A percentile compares a stretch with the other conserved stretches of the same genome.
phyloP scores from a whole-genome alignment of 2,329 filamentous ascomycete genomes.

The Aspergillus sp. region DNA sequence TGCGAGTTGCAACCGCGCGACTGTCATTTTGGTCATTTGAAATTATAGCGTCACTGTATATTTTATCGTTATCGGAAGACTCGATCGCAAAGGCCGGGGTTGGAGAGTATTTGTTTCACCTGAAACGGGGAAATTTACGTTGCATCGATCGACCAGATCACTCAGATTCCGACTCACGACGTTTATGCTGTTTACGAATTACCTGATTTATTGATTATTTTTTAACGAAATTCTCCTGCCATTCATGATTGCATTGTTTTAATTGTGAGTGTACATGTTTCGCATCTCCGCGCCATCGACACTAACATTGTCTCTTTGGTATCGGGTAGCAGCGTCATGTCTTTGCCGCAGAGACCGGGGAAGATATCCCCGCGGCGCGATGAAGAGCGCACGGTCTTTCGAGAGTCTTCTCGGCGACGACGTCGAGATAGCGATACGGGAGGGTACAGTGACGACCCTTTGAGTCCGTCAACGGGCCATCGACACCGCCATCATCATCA shows the following conservation, averaged over 20 bases:
- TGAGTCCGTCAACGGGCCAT: slow-evolving; percentile 30
- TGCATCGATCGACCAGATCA: no score
- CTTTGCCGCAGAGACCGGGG: slow-evolving; percentile 58
- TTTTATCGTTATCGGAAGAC: no score
- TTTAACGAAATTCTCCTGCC: not conserved
- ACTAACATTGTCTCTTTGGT: no score
- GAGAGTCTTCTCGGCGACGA: slow-evolving; percentile 64
- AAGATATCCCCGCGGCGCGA: slow-evolving; percentile 57
- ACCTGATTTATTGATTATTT: not conserved
- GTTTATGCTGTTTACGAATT: not conserved
- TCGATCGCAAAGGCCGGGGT: no score
- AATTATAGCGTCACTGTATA: no score
- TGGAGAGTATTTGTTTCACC: not conserved
- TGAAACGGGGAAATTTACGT: not conserved
- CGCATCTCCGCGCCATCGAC: no score
- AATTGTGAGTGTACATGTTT: not conserved
- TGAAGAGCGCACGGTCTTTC: slow-evolving; percentile 57
- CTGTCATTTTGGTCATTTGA: no score
- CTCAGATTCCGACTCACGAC: not conserved
- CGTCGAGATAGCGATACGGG: slow-evolving; percentile 68
- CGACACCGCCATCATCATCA: slow-evolving; percentile 36
- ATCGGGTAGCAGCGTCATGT: slow-evolving; percentile 32
- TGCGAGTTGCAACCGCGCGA: no score
- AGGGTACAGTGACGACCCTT: slow-evolving; percentile 33
- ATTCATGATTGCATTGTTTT: not conserved